Base-by-base conservation (phyloP, 2,329 filamentous ascomycete genomes). In the Helicocarpus griseus region DNA sequence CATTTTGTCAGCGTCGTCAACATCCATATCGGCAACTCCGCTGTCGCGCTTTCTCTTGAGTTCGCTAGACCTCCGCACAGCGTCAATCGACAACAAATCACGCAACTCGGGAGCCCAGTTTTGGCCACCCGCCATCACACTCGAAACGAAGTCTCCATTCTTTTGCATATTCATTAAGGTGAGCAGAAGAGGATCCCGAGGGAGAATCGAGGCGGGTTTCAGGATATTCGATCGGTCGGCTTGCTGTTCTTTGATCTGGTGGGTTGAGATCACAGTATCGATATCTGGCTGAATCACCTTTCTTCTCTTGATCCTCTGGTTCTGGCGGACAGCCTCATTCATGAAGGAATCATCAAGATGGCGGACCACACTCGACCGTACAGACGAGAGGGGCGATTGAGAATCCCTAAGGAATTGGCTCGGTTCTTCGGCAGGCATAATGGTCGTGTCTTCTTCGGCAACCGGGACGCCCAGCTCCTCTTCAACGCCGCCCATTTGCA, bases 41-140 rank as follows among this genome's bases (percentile, higher is more conserved):
- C 85, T 89, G 63, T 95, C 89, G 40, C 93, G 84, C 77, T 98
- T 98, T 53, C 93, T 82, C 79, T 97, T 98, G 51, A 91, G 78
- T 55, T 95, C 89, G 53, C 83, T 85, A 39, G 84, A 79, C 52
- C 82, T 82, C 55, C 84, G 83, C 14, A 95, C 79, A 13, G 87
- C 79, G 57, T 94, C 88, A 39, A 96, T 75, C 1, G 89, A 95
- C n/a, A 97, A 75, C 61, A 98, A 82, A n/a, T 86, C 89, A 54
- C 88, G 85, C 19, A 98, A 78, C 70, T 98, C 93, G 0, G 91
- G 91, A 3, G 91, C 91, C 90, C 89, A 96, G 39, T 81, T 81
- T 58, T 81, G 78, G 59, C 83, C 87, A 55, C 90, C 88, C 49
- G 87, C 84, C 71, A 96, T 83, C 56, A 95, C 84, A 61, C 82